Evolutionary conservation across 2,329 filamentous ascomycete species (phyloP).

Genomic region (Colletotrichum sp.): DNA sequence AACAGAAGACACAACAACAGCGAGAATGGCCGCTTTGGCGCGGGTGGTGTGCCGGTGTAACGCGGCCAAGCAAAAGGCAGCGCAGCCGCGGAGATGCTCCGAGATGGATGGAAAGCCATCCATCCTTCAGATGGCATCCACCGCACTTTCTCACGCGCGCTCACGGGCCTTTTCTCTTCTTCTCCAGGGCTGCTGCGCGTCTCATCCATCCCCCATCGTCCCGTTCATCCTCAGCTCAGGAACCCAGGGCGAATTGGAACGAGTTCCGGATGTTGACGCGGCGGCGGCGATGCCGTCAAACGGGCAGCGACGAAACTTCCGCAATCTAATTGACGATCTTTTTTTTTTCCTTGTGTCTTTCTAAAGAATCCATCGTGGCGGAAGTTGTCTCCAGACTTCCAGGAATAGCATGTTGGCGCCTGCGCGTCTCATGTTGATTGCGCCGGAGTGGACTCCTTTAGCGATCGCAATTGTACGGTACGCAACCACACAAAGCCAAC

Average conservation of each 20-base stretch:
- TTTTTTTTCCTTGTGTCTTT: neutral
- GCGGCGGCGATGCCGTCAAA: slow-evolving; percentile 4
- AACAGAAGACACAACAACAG: neutral
- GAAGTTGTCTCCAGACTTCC: neutral
- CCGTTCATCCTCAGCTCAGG: neutral
- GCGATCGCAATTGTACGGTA: slow-evolving; percentile 3
- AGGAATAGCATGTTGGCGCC: slow-evolving; percentile 11
- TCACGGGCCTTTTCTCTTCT: neutral
- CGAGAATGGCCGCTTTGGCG: neutral
- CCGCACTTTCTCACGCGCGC: neutral
- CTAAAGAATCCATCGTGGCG: neutral
- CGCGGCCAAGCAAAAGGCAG: neutral
- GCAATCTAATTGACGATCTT: neutral
- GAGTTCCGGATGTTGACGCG: neutral
- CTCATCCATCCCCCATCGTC: neutral
- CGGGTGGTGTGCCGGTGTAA: neutral
- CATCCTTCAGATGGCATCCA: neutral
- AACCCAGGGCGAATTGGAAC: neutral
- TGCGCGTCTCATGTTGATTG: slow-evolving; percentile 72
- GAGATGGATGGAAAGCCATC: neutral
- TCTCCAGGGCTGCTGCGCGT: neutral
- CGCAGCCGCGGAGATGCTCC: neutral
- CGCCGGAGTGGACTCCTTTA: slow-evolving; percentile 73
- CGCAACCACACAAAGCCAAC: neutral
- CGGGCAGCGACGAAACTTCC: slow-evolving; percentile 2